Conservation (phyloP, 2,329 filamentous ascomycete genomes). For the Botryotinia calthae region DNA sequence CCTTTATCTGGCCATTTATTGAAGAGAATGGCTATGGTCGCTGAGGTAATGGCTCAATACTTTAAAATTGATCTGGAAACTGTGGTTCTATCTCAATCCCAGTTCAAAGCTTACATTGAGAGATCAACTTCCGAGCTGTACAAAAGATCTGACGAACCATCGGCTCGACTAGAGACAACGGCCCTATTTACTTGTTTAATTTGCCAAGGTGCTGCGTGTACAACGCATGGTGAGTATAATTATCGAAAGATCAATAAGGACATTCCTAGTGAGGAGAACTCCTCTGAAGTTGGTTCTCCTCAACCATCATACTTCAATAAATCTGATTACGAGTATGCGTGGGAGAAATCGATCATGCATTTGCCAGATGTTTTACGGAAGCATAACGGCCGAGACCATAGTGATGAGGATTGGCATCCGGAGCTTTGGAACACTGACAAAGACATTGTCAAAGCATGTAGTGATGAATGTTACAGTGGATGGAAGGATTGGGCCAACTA, state of each 20-base stretch:
- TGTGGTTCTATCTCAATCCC: constrained; percentile 27
- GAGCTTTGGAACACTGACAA: constrained; percentile 9
- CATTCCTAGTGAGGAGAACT: constrained; percentile 22
- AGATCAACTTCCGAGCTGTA: constrained; percentile 5
- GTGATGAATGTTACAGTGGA: neutral
- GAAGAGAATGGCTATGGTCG: constrained; percentile 22
- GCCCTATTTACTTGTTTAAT: constrained; percentile 33
- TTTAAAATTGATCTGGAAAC: constrained; percentile 26
- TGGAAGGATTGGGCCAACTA: neutral
- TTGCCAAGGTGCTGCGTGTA: constrained; percentile 36
- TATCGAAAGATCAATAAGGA: constrained; percentile 18
- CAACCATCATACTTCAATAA: constrained; percentile 2
- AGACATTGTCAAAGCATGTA: neutral
- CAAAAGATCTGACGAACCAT: neutral
- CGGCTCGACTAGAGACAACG: constrained; percentile 28
- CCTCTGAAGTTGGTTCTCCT: neutral
- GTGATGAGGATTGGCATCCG: neutral
- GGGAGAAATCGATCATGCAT: constrained; percentile 24
- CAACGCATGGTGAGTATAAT: constrained; percentile 35
- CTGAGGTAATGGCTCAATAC: constrained; percentile 25
- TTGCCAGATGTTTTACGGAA: constrained; percentile 30
- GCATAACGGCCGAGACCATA: constrained; percentile 22
- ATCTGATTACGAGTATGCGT: constrained; percentile 25
- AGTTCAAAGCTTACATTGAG: constrained; percentile 32
- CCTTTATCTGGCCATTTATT: constrained; percentile 5